Evolutionary conservation across 768 basidiomycete species (phyloP).

Genomic region (Sporobolomyces roseus): DNA sequence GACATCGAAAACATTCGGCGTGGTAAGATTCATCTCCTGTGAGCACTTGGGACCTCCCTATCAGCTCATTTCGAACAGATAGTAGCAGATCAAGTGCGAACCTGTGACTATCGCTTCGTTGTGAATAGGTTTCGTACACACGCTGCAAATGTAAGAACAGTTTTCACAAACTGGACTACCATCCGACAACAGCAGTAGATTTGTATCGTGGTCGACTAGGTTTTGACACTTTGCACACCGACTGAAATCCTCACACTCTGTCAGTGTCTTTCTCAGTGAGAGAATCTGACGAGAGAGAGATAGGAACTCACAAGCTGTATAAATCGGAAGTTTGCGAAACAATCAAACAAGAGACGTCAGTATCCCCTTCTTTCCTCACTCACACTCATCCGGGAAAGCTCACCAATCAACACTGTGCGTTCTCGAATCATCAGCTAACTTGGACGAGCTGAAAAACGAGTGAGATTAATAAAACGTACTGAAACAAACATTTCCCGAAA

Average conservation of each 20-base stretch:
- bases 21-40: conserved; percentile 94
- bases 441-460: not conserved
- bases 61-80: too few relatives aligned
- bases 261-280: too few relatives aligned
- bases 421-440: too few relatives aligned
- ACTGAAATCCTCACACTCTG: conserved; percentile 6
- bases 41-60: too few relatives aligned
- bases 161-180: conserved; percentile 93
- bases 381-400: too few relatives aligned
- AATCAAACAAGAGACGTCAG: too few relatives aligned
- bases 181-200: conserved; percentile 91
- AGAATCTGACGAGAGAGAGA: too few relatives aligned
- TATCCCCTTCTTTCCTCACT: too few relatives aligned
- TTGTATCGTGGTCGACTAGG: conserved; percentile 89
- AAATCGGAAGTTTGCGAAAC: too few relatives aligned
- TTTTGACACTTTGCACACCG: conserved; percentile 93
- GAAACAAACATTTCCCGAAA: conserved; percentile 37
- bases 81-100: conserved; percentile 3
- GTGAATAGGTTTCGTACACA: conserved; percentile 87
- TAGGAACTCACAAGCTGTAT: conserved; percentile 12
- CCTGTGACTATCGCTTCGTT: conserved; percentile 99
- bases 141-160: conserved; percentile 92
- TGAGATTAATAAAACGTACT: conserved; percentile 11
- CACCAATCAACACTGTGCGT: conserved; percentile 7
- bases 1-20: conserved; percentile 97